Base-by-base conservation (phyloP, 768 basidiomycete genomes). In the Boletus insuetus region DNA sequence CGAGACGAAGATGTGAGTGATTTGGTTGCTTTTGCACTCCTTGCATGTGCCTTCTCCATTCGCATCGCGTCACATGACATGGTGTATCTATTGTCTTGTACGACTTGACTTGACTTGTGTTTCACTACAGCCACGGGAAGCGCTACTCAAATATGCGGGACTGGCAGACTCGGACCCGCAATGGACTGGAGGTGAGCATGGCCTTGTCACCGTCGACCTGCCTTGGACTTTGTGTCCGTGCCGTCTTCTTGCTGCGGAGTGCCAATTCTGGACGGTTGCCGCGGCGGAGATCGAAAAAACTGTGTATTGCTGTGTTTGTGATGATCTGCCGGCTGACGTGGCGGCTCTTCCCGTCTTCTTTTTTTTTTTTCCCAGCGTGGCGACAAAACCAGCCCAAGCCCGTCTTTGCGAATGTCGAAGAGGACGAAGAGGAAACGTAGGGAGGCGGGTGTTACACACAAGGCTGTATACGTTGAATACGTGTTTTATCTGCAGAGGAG, bases 1-100 rank as follows among this genome's bases (percentile, higher is more conserved):
- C 76, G 94, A 64, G 92, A 93, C 75, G 87, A 96, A 74, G 96
- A 98, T 74, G 96, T 98, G 77, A 82, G 94, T 91, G 51, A 63
- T 67, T 60, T 62, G 17, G 20, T 56, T 63, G 46, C 64, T 58
- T 59, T 52, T 44, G 58, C 44, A 34, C 49, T 53, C 20, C 9
- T 31, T 49, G 35, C 38, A 5, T 44, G 35, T 49, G 24, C 39
- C 54, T 41, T 43, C 47, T 54, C 49, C 7, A 49, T 53, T 51
- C 37, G 52, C 45, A 46, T 49, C 49, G 52, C 40, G 48, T 55
- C 57, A 39, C 38, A 52, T 57, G 61, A 62, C 58, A 56, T 59
- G 66, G 51, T 42, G 24, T 16, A 14, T 45, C 11, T 51, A 22
- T 60, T 45, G 24, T 59, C 56, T 58, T 49, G 51, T 59, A 44